Evolutionary conservation across 495 filamentous ascomycete genomes (phyloP).

Genomic region (Pseudevernia furfuracea): DNA sequence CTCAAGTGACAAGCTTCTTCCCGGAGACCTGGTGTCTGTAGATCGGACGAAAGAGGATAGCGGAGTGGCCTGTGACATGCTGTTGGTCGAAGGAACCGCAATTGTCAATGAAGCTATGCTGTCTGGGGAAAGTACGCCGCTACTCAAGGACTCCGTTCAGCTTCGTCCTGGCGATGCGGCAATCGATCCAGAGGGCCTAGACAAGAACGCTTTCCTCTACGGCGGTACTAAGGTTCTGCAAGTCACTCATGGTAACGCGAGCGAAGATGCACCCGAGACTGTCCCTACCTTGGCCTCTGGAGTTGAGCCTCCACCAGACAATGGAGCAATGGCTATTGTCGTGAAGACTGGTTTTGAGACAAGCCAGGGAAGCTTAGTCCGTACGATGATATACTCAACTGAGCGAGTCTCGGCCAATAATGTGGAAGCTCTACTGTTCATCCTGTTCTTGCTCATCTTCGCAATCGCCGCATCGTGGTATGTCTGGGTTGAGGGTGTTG

Average conservation of each 20-base stretch:
- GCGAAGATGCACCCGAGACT: conserved; percentile 59
- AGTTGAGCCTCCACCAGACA: conserved; percentile 72
- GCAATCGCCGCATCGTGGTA: conserved; percentile 99
- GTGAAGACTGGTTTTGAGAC: conserved; percentile 99
- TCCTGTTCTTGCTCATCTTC: conserved; percentile 92
- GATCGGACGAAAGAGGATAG: conserved; percentile 94
- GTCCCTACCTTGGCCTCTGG: conserved; percentile 57
- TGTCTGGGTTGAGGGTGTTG: conserved; percentile 94
- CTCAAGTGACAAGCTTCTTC: conserved; percentile 86
- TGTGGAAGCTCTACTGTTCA: conserved; percentile 87
- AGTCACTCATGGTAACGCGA: conserved; percentile 70
- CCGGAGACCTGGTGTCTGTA: conserved; percentile 93
- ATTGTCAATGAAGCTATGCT: conserved; percentile 99
- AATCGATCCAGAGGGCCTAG: conserved; percentile 83
- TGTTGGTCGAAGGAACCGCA: conserved; percentile 85
- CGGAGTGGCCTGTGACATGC: conserved; percentile 94
- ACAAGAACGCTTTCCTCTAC: conserved; percentile 94
- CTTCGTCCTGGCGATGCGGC: conserved; percentile 76
- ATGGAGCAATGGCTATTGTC: conserved; percentile 87
- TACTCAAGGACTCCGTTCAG: conserved; percentile 93
- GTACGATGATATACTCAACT: conserved; percentile 99
- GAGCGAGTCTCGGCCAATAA: conserved; percentile 98
- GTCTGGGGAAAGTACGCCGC: conserved; percentile 92
- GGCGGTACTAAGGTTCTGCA: conserved; percentile 97
- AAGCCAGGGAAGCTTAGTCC: conserved; percentile 91